Evolutionary conservation across 139 green algal species (phyloP), one percentile per base, ranked within the genome.

Genomic region (Chlamydomonas sp.): DNA sequence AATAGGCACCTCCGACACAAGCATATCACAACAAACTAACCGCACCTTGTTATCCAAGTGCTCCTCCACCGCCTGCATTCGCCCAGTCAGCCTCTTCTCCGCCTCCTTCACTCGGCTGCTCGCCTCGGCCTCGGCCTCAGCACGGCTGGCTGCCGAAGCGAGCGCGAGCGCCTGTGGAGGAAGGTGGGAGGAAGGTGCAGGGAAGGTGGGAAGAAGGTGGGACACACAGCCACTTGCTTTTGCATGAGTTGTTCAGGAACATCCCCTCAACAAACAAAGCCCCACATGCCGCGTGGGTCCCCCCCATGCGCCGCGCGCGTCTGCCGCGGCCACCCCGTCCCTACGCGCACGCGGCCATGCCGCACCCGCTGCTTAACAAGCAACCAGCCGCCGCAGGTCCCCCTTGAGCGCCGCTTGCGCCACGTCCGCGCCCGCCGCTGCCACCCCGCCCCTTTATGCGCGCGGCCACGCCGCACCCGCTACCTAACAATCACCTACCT

Each of bases 111-210:
- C 28, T 8, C 76, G 67, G 1, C 10, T 33, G 2, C 35, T 47
- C n/a, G 54, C 73, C 35, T 78, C 76, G 8, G 57, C 63, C 33
- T 82, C 76, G 4, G 72, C 68, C 38, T 82, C 76, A 48, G 63
- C 35, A 0, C 68, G 50, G 2, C 63, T 76, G 29, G 34, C 69
- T 1, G 72, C 63, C 0, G 68, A 58, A 1, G 72, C 47, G 22
- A 74, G 47, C 20, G 61, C 68, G 47, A 82, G 30, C 3, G 76
- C 76, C 70, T 76, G 69, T 62, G 16, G 22, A 65, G 26, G 8
- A 36, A 22, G 8, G 8, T 29, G 22, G 22, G 47, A 57, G 47
- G 20, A 28, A 57, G 20, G n/a, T n/a, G n/a, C n/a, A n/a, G n/a
- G n/a, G n/a, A n/a, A n/a, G n/a, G n/a, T n/a, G n/a, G n/a, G n/a